Evolutionary conservation across 108 stramenopile species (phyloP), one percentile per base, ranked within the genome.

Genomic region (Skeletonema tropicum): DNA sequence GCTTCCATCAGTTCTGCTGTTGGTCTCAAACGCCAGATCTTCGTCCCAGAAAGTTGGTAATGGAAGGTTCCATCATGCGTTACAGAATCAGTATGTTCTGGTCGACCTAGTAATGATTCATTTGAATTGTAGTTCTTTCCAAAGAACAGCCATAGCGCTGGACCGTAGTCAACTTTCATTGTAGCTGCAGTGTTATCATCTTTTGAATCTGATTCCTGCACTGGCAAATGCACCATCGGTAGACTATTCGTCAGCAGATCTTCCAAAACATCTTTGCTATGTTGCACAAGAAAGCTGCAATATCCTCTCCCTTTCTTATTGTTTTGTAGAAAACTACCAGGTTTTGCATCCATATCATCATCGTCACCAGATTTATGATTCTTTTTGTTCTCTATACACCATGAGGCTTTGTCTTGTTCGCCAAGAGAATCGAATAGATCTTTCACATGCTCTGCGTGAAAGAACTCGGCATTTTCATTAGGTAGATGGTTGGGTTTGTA

Each of bases 61-160:
- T 97, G 94, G 84, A 89, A 94, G 9, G 96, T 97, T 26, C 96
- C 96, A 80, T 95, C 94, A 74, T 94, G 92, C 36, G 86, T 79
- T 14, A 97, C 85, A 11, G 86, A 79, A 80, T 97, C 96, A 1
- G 94, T 97, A 71, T 97, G 96, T 70, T 94, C 92, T 30, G 87
- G 88, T 42, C 96, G 82, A 9, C 96, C 96, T 39, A 73, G 72
- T 39, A 96, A 36, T 57, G 66, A 45, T 12, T 33, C 26, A 3
- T 73, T 41, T 23, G 38, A 63, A 14, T 12, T 32, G 17, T 59
- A 60, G 23, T 79, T 84, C 32, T 70, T 79, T 8, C 78, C 79
- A 61, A 80, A 70, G 55, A 80, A 80, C n/a, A 80, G 45, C 83
- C 79, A 84, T 13, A 75, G 74, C 32, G 68, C 70, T 0, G 83